Conservation (phyloP, 2,329 filamentous ascomycete genomes). For the Didymella glomerata region DNA sequence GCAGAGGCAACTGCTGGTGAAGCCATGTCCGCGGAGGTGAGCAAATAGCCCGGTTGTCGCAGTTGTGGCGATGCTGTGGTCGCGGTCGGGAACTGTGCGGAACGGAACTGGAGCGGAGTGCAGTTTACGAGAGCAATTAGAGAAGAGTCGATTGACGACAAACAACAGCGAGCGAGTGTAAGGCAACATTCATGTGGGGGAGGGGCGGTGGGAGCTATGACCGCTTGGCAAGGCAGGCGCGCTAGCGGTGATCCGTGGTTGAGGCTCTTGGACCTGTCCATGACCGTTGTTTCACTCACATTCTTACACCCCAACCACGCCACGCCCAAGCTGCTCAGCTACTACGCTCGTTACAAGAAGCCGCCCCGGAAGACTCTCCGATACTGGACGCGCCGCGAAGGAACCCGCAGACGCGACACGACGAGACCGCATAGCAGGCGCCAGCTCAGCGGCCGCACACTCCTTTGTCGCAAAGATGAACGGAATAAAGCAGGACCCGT, state of each 20-base stretch:
- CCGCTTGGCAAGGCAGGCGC: constrained; percentile 16
- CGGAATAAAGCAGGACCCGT: constrained; percentile 53
- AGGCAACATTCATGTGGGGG: constrained; percentile 23
- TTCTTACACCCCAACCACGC: neutral
- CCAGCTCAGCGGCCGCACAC: constrained; percentile 7
- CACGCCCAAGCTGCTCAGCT: constrained; percentile 1
- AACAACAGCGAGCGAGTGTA: constrained; percentile 2
- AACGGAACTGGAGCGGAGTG: neutral
- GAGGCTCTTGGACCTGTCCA: constrained; percentile 10
- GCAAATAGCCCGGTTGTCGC: constrained; percentile 12
- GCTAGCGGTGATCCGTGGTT: constrained; percentile 13
- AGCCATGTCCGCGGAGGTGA: constrained; percentile 53
- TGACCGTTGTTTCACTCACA: constrained; percentile 3
- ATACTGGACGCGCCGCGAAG: neutral
- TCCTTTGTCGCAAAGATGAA: constrained; percentile 42
- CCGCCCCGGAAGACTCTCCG: neutral
- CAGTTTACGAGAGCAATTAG: neutral
- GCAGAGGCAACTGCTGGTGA: constrained; percentile 59
- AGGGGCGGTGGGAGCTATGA: constrained; percentile 21
- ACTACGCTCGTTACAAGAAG: constrained; percentile 4
- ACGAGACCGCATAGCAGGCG: constrained; percentile 15
- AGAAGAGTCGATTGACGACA: neutral
- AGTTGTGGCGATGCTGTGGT: constrained; percentile 5
- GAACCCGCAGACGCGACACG: neutral
- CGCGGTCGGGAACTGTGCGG: neutral